phyloP scores from a whole-genome alignment of 1,284 basidiomycete genomes.

The Heterobasidion occidentale region DNA sequence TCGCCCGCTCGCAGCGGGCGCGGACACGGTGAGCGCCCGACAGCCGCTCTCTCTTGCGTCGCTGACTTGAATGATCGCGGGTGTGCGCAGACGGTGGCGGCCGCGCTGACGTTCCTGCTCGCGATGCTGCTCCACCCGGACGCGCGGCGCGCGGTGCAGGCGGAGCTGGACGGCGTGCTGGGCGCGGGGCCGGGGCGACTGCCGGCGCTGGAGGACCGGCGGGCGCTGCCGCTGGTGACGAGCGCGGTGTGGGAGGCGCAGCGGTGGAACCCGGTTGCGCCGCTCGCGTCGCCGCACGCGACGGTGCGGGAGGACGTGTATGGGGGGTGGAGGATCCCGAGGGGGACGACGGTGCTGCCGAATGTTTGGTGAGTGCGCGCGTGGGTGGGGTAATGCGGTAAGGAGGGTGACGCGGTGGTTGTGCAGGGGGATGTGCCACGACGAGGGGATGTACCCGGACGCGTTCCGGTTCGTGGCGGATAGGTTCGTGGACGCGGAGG shows the following conservation, averaged over 20 bases:
- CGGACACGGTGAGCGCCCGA: not conserved
- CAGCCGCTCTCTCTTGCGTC: too few species aligned
- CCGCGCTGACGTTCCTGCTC: slow-evolving; percentile 22
- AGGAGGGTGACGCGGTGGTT: not conserved
- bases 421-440: not conserved
- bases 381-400: too few species aligned
- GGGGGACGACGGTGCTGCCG: slow-evolving; percentile 21
- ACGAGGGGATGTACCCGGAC: not conserved
- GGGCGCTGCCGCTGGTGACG: slow-evolving; percentile 28
- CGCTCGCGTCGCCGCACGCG: slow-evolving; percentile 7
- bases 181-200: slow-evolving; percentile 19
- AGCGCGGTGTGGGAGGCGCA: slow-evolving; percentile 29
- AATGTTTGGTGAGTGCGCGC: slow-evolving; percentile 11
- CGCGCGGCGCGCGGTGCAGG: slow-evolving; percentile 28
- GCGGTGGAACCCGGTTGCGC: slow-evolving; percentile 26
- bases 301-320: slow-evolving; percentile 18
- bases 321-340: slow-evolving; percentile 25
- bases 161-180: slow-evolving; percentile 31
- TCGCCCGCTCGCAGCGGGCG: not conserved
- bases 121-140: slow-evolving; percentile 30
- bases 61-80: too few species aligned
- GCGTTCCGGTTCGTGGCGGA: not conserved
- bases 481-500: not conserved
- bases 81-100: slow-evolving; percentile 17
- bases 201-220: slow-evolving; percentile 27